Base-by-base conservation (phyloP, 2,329 filamentous ascomycete species). In the Elsinoe australis region DNA sequence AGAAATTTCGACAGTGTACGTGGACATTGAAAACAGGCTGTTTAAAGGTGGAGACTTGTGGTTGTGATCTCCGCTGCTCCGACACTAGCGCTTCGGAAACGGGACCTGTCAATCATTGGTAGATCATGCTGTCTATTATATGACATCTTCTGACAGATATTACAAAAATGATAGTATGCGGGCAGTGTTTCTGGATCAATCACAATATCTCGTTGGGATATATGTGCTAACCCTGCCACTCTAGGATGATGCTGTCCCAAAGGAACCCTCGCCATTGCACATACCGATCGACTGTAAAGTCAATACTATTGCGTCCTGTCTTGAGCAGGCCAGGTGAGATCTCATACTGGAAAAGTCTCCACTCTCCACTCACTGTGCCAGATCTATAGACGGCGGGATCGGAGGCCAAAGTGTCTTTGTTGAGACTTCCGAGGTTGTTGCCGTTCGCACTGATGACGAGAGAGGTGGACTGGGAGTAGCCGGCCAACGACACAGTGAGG, bases 271-370 rank as follows among this genome's bases (percentile, higher is more conserved):
- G 47, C 34, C 49, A 42, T 8, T 47, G 15, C 5, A 67, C 64
- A 5, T 56, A 59, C 5, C 66, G 64, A 26, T 65, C 59, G 1
- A 60, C 60, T 0, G 64, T 66, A 50, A 67, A 68, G 34, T 67
- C 67, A 54, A 68, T 64, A 38, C 61, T 64, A 51, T 68, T 67
- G n/a, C 14, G 26, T 10, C 42, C 49, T 29, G 47, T 9, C n/a
- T 34, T 21, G 33, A 51, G 15, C 34, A 32, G 31, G 18, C 15
- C 18, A 15, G 36, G 10, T 14, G 6, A 9, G 18, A 33, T 39
- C 31, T 34, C 33, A 18, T 33, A 47, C 18, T 50, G 48, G 14
- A 38, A 21, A 12, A 41, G 18, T 18, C 39, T 17, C 49, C 49
- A 50, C 24, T 50, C 49, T 33, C 49, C 49, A 28, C 42, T 47